A percentile compares a stretch with the other conserved stretches of the same genome.
Evolutionary conservation across 176 grass and related monocot genomes (phyloP).

Genomic region (Avena insularis): DNA sequence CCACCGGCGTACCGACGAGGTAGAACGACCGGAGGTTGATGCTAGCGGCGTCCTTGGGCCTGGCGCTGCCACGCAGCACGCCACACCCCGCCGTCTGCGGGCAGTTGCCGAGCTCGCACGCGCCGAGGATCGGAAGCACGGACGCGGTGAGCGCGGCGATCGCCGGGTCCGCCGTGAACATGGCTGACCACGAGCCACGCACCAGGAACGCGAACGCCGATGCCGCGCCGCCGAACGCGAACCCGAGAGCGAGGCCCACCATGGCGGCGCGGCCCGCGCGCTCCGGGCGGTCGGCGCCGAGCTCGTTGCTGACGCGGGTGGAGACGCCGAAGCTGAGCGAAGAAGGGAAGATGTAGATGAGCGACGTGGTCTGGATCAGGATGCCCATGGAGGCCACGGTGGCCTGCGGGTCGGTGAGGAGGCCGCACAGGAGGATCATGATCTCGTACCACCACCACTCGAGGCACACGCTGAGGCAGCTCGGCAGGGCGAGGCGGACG

Average conservation of each 20-base stretch:
- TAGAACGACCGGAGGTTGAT: slow-evolving; percentile 92
- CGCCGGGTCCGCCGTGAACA: slow-evolving; percentile 77
- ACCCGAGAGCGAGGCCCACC: slow-evolving; percentile 68
- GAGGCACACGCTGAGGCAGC: slow-evolving; percentile 88
- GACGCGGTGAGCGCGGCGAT: slow-evolving; percentile 78
- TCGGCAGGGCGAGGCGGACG: slow-evolving; percentile 67
- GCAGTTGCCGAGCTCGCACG: slow-evolving; percentile 87
- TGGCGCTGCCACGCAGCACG: slow-evolving; percentile 79
- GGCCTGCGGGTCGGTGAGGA: slow-evolving; percentile 76
- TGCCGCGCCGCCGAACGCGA: slow-evolving; percentile 63
- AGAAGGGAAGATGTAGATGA: slow-evolving; percentile 98
- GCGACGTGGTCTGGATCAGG: slow-evolving; percentile 90
- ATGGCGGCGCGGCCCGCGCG: slow-evolving; percentile 56
- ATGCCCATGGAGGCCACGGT: slow-evolving; percentile 93
- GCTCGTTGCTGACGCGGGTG: slow-evolving; percentile 91
- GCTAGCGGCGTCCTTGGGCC: slow-evolving; percentile 73
- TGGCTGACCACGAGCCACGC: slow-evolving; percentile 61
- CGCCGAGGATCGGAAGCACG: slow-evolving; percentile 74
- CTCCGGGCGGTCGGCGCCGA: slow-evolving; percentile 71
- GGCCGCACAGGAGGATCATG: slow-evolving; percentile 92
- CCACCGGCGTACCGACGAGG: slow-evolving; percentile 76
- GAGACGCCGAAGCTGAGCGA: slow-evolving; percentile 88
- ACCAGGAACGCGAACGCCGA: slow-evolving; percentile 65
- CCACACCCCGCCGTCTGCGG: slow-evolving; percentile 84
- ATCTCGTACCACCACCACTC: slow-evolving; percentile 99